Evolutionary conservation across 352 stramenopile species (phyloP), one percentile per base, ranked within the genome.

Genomic region (Globisporangium yorkense): DNA sequence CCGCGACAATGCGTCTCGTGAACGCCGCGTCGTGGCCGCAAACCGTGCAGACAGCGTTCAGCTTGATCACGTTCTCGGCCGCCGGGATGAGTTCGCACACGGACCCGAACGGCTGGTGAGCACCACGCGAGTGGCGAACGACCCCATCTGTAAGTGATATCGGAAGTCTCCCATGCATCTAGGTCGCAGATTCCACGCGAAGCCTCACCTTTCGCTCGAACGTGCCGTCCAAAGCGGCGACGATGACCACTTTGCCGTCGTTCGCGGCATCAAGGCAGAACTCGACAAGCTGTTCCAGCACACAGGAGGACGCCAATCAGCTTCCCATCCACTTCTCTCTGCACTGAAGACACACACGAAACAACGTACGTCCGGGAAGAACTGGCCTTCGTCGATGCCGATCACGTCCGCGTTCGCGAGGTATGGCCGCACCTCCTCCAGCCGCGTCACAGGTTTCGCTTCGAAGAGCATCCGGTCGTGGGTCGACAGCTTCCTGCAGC

Each of bases 321-420:
- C 37, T 43, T 15, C 37, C 2, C 37, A 13, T 15, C 2, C 37
- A 6, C 13, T 6, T 18, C 3, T 3, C 33, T 3, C 2, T 9
- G 8, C 33, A 9, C 10, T 16, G 3, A 43, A 41, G 2, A 29
- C 8, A 35, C 9, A 35, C 16, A 8, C 2, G 0, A 12, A 54
- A 31, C 15, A 12, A 45, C 72, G 49, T 70, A 89, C 78, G 33
- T 94, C 85, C 5, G 78, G 73, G 64, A 92, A 93, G 66, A 94
- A 94, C 66, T 94, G 85, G 52, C 81, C 85, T 65, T 94, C 85
- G 53, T 94, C 85, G 53, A 94, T 90, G 49, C 80, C 83, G 54
- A 94, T 92, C 37, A 94, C 85, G 57, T 94, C 83, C 57, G 74
- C 86, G n/a, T 87, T 72, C 37, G 80, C 56, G 51, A 89, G 70